Conservation (phyloP, 208 protist species). For the Wallacemonas sp. region DNA sequence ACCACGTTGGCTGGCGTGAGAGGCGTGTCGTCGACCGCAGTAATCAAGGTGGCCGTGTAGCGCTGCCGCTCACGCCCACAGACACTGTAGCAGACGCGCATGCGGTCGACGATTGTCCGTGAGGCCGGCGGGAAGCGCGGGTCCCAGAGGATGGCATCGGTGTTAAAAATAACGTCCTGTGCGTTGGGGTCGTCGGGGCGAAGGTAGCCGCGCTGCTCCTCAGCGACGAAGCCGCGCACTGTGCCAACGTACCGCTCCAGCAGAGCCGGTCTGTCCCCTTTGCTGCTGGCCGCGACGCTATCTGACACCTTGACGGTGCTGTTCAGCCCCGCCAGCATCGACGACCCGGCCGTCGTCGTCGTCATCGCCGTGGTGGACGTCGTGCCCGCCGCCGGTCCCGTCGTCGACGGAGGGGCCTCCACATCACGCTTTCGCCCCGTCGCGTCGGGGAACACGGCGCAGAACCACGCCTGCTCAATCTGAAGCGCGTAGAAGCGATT, state of each 20-base stretch:
- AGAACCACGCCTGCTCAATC: constrained; percentile 80
- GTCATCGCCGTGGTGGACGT: background rate
- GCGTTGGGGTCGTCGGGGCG: constrained; percentile 45
- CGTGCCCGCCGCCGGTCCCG: background rate
- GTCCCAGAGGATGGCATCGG: constrained; percentile 64
- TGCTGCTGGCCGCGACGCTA: too few species aligned
- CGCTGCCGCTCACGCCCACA: constrained; percentile 43
- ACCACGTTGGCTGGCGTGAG: constrained; percentile 47
- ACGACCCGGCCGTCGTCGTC: background rate
- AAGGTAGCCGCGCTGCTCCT: constrained; percentile 73
- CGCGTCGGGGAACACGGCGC: constrained; percentile 40
- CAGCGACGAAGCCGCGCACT: constrained; percentile 62
- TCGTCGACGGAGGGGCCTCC: background rate
- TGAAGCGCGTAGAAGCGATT: constrained; percentile 39
- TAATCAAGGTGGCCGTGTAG: constrained; percentile 76
- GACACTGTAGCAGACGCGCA: constrained; percentile 68
- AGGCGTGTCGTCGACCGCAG: constrained; percentile 45
- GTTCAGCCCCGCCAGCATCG: too few species aligned
- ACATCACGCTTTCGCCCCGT: constrained; percentile 28
- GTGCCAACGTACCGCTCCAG: constrained; percentile 60
- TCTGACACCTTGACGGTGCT: too few species aligned
- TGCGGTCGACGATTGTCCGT: constrained; percentile 49
- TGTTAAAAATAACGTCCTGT: constrained; percentile 53
- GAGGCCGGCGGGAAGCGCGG: constrained; percentile 25
- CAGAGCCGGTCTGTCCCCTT: too few species aligned